Base-by-base conservation (phyloP, 164 flowering plant genomes). In the Magnolia changhungtana region DNA sequence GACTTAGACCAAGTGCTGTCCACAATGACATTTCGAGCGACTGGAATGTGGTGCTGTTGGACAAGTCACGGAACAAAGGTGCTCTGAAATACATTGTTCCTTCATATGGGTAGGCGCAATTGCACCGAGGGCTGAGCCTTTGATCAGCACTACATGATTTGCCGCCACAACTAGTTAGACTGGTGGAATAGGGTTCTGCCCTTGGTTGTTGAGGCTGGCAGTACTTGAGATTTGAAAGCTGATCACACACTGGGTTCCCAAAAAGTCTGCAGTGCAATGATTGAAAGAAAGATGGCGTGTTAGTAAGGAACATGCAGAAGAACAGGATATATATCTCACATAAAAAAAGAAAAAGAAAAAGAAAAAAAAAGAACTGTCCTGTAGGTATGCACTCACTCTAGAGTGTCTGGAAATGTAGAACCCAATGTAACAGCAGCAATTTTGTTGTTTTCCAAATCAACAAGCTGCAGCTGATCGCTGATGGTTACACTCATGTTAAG, bases 51-150 rank as follows among this genome's bases (percentile, higher is more conserved):
- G 79, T 88, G 23, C 67, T 85, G 76, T 89, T 89, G 50, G 98
- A 80, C 84, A 93, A 63, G 7, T 90, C 98, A 27, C 92, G 78
- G 80, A 93, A 96, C 45, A 74, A 77, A 63, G 96, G 95, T 79
- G 86, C 98, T 86, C 96, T 86, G 82, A 96, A 93, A 77, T 82
- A 82, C n/a, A 93, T 24, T 18, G 86, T 89, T 59, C 99, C 98
- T 77, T 86, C 83, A 76, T 87, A 96, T 72, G 99, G 96, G 81
- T 86, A 88, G 13, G 91, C 89, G 78, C 99, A 96, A 7, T 83
- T 87, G 74, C 98, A 95, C 78, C 92, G 94, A 74, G 98, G 98
- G 77, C 79, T 89, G 67, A 87, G 83, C 76, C 80, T 89, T 81
- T 88, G 86, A 72, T 82, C 90, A 9, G 67, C 3, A n/a, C 87